Evolutionary conservation across 257 asterid genomes (phyloP), one percentile per base, ranked within the genome.

Genomic region (Penstemon eatonii): DNA sequence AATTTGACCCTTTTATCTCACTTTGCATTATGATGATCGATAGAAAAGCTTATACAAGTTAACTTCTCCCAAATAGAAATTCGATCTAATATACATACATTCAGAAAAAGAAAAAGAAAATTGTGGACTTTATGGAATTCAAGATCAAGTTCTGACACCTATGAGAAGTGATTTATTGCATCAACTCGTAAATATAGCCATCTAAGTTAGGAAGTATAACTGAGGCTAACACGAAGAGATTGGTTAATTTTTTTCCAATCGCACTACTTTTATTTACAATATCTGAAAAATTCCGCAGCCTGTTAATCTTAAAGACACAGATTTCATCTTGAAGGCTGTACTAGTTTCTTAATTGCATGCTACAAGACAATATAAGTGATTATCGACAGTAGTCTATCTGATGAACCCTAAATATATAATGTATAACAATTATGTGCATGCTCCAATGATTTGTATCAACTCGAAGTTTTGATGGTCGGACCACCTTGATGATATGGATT

Each of bases 401-500:
- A 46, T 46, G n/a, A 46, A 46, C 52, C 12, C 12, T 7, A 46
- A 46, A 6, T 46, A 25, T 25, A 25, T 49, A 12, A 49, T 49
- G 3, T 9, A 49, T 49, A 15, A 49, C 11, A 49, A 49, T 49
- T 49, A 11, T 11, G 60, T 12, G 13, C 61, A 4, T 65, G 40
- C 15, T 43, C 50, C 59, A 7, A 46, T 37, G 54, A 64, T 54
- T 50, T 42, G 15, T 36, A 52, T 40, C 46, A 57, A 25, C 11
- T 61, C 44, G 8, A 61, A 13, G 37, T 62, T 62, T 52, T 68
- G 43, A 51, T 41, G 52, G 67, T 62, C 49, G n/a, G 52, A 52
- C 38, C 65, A 60, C 63, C 51, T 47, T 70, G 63, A 5, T 66
- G 66, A 1, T 55, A 13, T 18, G 18, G 70, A 39, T 73, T 38